Conservation (phyloP, 2,329 filamentous ascomycete species). For the Phaeosphaeria sp. region DNA sequence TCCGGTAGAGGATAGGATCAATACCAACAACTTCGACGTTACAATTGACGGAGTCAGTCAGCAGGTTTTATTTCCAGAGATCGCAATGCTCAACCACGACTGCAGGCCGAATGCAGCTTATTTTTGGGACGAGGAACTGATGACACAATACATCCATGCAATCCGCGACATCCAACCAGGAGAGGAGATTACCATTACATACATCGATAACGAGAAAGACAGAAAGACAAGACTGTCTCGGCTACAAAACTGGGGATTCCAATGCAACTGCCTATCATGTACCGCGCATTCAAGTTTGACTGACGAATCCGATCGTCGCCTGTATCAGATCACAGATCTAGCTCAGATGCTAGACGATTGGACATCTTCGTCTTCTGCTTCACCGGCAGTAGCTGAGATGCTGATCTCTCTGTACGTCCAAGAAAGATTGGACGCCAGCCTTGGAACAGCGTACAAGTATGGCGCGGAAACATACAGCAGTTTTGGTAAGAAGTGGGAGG, state of each 20-base stretch:
- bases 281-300: conserved; percentile 33
- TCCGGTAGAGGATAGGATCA: conserved; percentile 41
- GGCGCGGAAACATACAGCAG: conserved; percentile 50
- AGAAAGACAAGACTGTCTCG: conserved; percentile 38
- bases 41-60: conserved; percentile 27
- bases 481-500: conserved; percentile 38
- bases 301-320: conserved; percentile 41
- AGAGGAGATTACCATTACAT: conserved; percentile 54
- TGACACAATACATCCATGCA: conserved; percentile 51
- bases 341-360: conserved; percentile 38
- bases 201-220: conserved; percentile 47
- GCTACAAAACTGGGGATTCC: conserved; percentile 50
- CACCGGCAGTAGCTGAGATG: conserved; percentile 42
- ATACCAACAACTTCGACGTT: conserved; percentile 46
- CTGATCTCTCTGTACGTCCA: conserved; percentile 46
- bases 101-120: conserved; percentile 50
- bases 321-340: conserved; percentile 42
- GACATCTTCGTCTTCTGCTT: conserved; percentile 27
- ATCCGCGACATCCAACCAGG: conserved; percentile 46
- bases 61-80: conserved; percentile 43
- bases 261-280: conserved; percentile 49
- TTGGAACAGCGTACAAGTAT: conserved; percentile 48
- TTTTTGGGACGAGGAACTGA: conserved; percentile 46
- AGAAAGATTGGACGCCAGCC: conserved; percentile 46
- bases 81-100: conserved; percentile 47